phyloP scores from a whole-genome alignment of 2,329 filamentous ascomycete species.

The Alternaria sp. region DNA sequence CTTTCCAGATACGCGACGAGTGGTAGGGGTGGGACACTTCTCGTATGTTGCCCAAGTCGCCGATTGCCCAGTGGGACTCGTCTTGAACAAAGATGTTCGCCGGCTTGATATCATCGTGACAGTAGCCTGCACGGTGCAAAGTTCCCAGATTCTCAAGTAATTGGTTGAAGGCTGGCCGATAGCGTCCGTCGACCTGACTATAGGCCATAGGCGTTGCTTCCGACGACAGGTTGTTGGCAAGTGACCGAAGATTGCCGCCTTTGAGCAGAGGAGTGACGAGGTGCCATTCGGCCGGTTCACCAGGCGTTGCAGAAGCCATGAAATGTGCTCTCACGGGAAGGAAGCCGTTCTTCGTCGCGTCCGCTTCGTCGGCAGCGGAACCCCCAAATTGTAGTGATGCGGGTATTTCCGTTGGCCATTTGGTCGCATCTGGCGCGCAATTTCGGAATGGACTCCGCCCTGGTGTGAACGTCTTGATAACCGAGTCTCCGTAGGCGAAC shows the following conservation, averaged over 20 bases:
- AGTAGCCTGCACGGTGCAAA: constrained; percentile 41
- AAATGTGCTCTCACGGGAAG: constrained; percentile 26
- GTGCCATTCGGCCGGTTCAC: constrained; percentile 23
- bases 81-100: constrained; percentile 42
- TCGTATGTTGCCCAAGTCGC: constrained; percentile 47
- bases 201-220: not conserved
- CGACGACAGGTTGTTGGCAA: constrained; percentile 11
- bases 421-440: constrained; percentile 18
- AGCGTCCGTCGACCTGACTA: constrained; percentile 31
- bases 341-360: constrained; percentile 12
- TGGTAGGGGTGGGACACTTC: constrained; percentile 39
- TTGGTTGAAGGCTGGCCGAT: constrained; percentile 37
- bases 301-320: constrained; percentile 16
- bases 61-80: constrained; percentile 37
- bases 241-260: constrained; percentile 17
- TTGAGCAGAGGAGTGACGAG: constrained; percentile 26
- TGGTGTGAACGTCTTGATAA: constrained; percentile 37
- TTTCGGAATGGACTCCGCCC: constrained; percentile 35
- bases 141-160: constrained; percentile 30
- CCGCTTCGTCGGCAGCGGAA: not conserved
- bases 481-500: constrained; percentile 25
- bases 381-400: constrained; percentile 31
- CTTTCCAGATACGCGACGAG: constrained; percentile 28
- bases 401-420: constrained; percentile 39
- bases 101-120: constrained; percentile 49